phyloP scores from a whole-genome alignment of 306 rosid genomes.

The Ziziphus jujuba region DNA sequence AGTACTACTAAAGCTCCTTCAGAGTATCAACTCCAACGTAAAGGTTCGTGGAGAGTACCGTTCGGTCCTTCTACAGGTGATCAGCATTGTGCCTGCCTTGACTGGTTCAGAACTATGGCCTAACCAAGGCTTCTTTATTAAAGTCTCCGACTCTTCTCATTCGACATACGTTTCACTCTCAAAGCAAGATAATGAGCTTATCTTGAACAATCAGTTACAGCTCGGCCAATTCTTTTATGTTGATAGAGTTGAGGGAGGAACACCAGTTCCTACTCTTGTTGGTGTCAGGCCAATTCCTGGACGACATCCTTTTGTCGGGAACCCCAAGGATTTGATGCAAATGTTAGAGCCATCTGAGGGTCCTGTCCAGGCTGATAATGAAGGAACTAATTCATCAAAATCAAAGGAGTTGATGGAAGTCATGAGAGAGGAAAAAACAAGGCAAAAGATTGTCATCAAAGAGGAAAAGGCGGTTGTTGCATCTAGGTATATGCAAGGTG shows the following conservation, averaged over 20 bases:
- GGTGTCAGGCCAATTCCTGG: conserved; percentile 78
- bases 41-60: conserved; percentile 84
- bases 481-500: conserved; percentile 90
- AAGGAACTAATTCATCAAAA: conserved; percentile 35
- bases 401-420: conserved; percentile 35
- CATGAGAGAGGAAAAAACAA: conserved; percentile 50
- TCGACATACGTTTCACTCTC: conserved; percentile 82
- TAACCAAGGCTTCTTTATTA: conserved; percentile 80
- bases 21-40: conserved; percentile 61
- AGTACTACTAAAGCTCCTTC: conserved; percentile 82
- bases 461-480: conserved; percentile 77
- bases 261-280: conserved; percentile 76
- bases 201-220: conserved; percentile 79
- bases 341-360: conserved; percentile 65
- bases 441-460: conserved; percentile 72
- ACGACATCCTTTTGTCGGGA: conserved; percentile 77
- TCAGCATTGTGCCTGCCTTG: conserved; percentile 85
- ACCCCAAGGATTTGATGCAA: conserved; percentile 92
- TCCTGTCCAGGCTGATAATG: conserved; percentile 31
- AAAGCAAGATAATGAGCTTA: conserved; percentile 75
- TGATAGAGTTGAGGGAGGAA: conserved; percentile 59
- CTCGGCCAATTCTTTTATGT: conserved; percentile 93
- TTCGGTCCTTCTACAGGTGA: conserved; percentile 79
- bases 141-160: conserved; percentile 91
- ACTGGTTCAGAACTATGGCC: conserved; percentile 92